Evolutionary conservation across 164 flowering plant genomes (phyloP).

Genomic region (Brasenia schreberi): DNA sequence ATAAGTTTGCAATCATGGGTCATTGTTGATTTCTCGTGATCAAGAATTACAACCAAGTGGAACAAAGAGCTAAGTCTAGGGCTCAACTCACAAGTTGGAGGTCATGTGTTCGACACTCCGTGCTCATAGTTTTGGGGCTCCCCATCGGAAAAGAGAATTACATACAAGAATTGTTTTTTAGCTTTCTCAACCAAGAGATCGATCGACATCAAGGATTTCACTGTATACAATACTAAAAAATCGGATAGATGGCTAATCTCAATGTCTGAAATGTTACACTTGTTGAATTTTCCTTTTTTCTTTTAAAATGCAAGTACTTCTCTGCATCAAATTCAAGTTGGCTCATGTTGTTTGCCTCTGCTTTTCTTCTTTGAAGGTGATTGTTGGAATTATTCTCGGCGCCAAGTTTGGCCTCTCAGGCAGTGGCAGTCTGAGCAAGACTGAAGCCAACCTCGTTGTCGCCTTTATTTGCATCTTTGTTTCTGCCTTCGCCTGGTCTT

Average conservation of each 20-base stretch:
- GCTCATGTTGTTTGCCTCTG: background rate
- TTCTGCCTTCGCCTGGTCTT: conserved; percentile 10
- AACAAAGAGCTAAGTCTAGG: too few relatives aligned
- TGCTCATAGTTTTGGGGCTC: too few relatives aligned
- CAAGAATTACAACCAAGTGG: too few relatives aligned
- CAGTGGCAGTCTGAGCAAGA: conserved; percentile 1
- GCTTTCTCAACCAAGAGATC: background rate
- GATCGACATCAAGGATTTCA: background rate
- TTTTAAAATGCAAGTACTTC: too few relatives aligned
- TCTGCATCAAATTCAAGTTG: background rate
- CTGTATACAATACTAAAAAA: too few relatives aligned
- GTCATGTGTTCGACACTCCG: too few relatives aligned
- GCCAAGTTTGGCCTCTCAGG: conserved; percentile 2
- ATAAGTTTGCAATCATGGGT: too few relatives aligned
- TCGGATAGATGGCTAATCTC: background rate
- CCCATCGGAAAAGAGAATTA: too few relatives aligned
- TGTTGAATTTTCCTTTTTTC: background rate
- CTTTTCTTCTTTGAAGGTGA: conserved; percentile 1
- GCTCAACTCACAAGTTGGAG: too few relatives aligned
- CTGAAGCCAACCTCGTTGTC: conserved; percentile 1
- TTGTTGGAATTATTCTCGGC: conserved; percentile 2
- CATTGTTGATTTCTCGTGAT: too few relatives aligned
- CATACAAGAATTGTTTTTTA: too few relatives aligned
- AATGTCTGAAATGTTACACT: too few relatives aligned
- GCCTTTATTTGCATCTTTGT: conserved; percentile 7